Base-by-base conservation (phyloP, 2,329 filamentous ascomycete genomes). In the Graphilbum sp. region DNA sequence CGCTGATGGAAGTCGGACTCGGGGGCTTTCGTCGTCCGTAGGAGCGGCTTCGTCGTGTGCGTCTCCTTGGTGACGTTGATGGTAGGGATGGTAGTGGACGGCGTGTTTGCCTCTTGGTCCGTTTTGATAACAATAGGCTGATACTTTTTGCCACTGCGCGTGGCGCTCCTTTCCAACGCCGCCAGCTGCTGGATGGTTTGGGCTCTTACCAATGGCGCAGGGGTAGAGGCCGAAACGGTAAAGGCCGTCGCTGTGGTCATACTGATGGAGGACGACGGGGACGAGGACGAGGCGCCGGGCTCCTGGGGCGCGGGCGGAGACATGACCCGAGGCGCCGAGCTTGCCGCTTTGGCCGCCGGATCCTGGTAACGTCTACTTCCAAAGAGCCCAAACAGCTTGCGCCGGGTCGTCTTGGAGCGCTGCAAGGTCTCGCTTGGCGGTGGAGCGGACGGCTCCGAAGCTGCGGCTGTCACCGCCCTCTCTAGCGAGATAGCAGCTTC, bases 361-460 rank as follows among this genome's bases (percentile, higher is more conserved):
- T 58, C 55, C 7, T 56, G 45, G 25, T 55, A 47, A 44, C 62
- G 66, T 50, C 56, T 64, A 36, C 52, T 48, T 24, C 62, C 58
- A 49, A 72, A 72, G 19, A 69, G 50, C 10, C 54, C 66, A 44
- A 79, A 72, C n/a, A 77, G 49, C 39, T 67, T 74, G 60, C 72
- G 72, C 54, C 67, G 72, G 18, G 67, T 64, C 2, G 63, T 58
- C 53, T 68, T 75, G 32, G 63, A 59, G 46, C 60, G 64, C 35
- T 55, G 53, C 29, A 58, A 34, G 36, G 41, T 35, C 12, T 19
- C 27, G 13, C 6, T 10, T 19, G 32, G 10, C 7, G 17, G 30
- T 12, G 34, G 3, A 17, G 23, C 9, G 4, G 25, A 11, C 18
- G 35, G 30, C 30, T 8, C 30, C 6, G 16, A 12, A 32, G 16